Evolutionary conservation across 1,284 basidiomycete species (phyloP).

Genomic region (Gymnopus androsaceus): DNA sequence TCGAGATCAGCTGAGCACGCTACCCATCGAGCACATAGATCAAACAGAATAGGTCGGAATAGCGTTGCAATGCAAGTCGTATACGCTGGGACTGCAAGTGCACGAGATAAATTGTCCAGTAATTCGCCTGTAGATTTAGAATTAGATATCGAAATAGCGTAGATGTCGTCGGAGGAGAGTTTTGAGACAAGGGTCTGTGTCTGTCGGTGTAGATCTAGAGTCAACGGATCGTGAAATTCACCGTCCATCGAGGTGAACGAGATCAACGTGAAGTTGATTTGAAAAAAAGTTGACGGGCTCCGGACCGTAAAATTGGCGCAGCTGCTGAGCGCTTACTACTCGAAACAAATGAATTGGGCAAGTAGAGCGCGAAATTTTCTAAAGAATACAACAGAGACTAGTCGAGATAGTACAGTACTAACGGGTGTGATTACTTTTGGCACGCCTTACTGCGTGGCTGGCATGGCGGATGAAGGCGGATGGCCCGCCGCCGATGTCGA

Average conservation of each 20-base stretch:
- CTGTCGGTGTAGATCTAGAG: conserved; percentile 56
- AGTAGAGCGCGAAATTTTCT: too few relatives aligned
- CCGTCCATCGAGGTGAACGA: not conserved
- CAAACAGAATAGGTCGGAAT: conserved; percentile 70
- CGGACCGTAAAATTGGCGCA: too few relatives aligned
- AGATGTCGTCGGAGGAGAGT: conserved; percentile 38
- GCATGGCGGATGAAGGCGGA: too few relatives aligned
- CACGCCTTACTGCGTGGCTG: too few relatives aligned
- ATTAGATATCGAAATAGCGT: conserved; percentile 36
- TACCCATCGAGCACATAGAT: conserved; percentile 74
- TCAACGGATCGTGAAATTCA: conserved; percentile 41
- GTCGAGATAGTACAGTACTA: too few relatives aligned
- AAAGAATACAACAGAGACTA: too few relatives aligned
- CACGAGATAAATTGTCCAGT: conserved; percentile 48
- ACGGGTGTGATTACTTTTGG: too few relatives aligned
- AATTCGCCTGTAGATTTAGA: conserved; percentile 39
- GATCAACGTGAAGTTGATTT: not conserved
- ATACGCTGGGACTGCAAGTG: conserved; percentile 51
- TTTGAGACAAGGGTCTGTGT: conserved; percentile 43
- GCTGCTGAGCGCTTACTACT: too few relatives aligned
- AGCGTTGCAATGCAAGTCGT: conserved; percentile 57
- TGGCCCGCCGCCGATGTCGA: too few relatives aligned
- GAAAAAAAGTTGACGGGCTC: too few relatives aligned
- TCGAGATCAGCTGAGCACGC: conserved; percentile 48
- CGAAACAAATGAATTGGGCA: too few relatives aligned